These are phyloP conservation scores for Tubosaeta sp. DNA, from an alignment of 768 basidiomycete species.

Conservation along the genomic window DNA sequence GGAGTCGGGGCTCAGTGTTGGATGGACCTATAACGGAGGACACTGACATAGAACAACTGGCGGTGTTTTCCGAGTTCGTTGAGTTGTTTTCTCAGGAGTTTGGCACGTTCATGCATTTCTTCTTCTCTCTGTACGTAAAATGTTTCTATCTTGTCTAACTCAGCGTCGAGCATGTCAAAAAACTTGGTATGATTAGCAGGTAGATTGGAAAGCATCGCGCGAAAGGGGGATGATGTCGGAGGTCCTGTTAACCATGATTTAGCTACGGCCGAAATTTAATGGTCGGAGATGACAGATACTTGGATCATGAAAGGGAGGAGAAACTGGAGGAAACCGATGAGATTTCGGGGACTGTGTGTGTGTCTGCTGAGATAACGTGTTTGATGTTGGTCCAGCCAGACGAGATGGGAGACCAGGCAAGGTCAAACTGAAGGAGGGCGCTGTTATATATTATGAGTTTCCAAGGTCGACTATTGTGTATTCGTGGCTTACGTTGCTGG, in stretches of 20 bases:
- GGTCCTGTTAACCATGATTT: slow-evolving; percentile 5
- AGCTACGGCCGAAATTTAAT: background rate
- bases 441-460: slow-evolving; percentile 3
- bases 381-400: background rate
- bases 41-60: slow-evolving; percentile 48
- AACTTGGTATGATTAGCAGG: slow-evolving; percentile 63
- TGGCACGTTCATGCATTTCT: slow-evolving; percentile 48
- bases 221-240: slow-evolving; percentile 34
- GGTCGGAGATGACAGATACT: slow-evolving; percentile 5
- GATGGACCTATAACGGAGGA: slow-evolving; percentile 9
- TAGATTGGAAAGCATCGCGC: slow-evolving; percentile 50
- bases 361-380: background rate
- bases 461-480: background rate
- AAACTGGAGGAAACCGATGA: slow-evolving; percentile 1
- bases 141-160: slow-evolving; percentile 79
- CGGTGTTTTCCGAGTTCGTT: slow-evolving; percentile 70
- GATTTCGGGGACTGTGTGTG: background rate
- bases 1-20: background rate
- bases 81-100: slow-evolving; percentile 61
- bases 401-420: slow-evolving; percentile 5
- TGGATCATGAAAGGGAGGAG: slow-evolving; percentile 3
- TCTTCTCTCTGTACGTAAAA: slow-evolving; percentile 77
- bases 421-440: slow-evolving; percentile 11
- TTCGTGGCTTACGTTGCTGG: slow-evolving; percentile 10
- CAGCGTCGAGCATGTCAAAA: slow-evolving; percentile 69